A percentile compares a stretch with the other conserved stretches of the same genome.
phyloP scores from a whole-genome alignment of 2,329 filamentous ascomycete genomes.

The Monosporascus cannonballus region DNA sequence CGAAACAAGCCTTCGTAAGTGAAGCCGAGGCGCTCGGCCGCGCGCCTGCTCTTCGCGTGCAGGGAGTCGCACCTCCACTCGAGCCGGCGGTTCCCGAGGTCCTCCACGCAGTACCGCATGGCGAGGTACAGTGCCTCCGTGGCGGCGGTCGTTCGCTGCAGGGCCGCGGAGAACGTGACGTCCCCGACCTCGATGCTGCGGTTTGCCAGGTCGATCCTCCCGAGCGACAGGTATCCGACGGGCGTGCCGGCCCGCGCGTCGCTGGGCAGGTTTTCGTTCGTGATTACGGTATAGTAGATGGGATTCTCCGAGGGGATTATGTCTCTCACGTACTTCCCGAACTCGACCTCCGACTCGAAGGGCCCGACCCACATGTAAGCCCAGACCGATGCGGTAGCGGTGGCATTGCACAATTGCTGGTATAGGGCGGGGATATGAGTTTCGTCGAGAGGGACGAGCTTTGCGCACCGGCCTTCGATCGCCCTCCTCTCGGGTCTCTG shows the following conservation, averaged over 20 bases:
- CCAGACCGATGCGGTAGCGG: background rate
- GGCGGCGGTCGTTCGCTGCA: slow-evolving; percentile 1
- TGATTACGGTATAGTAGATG: background rate
- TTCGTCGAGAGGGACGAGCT: background rate
- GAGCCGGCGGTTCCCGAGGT: background rate
- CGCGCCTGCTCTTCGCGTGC: background rate
- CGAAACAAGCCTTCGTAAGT: slow-evolving; percentile 1
- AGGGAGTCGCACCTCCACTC: background rate
- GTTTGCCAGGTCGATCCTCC: background rate
- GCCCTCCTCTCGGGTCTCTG: background rate
- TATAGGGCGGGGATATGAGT: background rate
- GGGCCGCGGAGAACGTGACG: background rate
- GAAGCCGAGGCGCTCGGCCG: background rate
- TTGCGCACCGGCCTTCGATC: background rate
- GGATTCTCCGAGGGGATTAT: background rate
- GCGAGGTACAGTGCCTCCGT: slow-evolving; percentile 1
- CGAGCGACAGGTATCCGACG: background rate
- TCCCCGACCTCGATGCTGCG: background rate
- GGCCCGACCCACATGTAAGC: background rate
- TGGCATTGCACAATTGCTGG: background rate
- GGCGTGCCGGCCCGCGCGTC: background rate
- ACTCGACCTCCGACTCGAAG: background rate
- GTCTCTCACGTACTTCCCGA: background rate
- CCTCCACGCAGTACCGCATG: slow-evolving; percentile 1
- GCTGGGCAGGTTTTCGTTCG: background rate